Evolutionary conservation across 176 grass and related monocot species (phyloP).

Genomic region (Cenchrus fungigraminus): DNA sequence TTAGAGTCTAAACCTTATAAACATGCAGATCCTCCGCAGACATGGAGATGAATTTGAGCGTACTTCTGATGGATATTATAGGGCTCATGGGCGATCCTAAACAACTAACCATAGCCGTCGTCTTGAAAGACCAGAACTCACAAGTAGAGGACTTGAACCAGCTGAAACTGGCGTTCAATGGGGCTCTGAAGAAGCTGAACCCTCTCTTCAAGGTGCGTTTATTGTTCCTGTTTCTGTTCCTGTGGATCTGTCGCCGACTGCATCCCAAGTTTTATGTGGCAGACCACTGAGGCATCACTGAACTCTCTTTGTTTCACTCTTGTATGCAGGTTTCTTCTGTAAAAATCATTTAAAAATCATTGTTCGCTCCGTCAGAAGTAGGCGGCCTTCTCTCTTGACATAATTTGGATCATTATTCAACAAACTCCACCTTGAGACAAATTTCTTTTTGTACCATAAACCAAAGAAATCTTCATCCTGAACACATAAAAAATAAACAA

Average conservation of each 20-base stretch:
- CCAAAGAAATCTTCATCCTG: too few species aligned
- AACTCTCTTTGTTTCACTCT: not conserved
- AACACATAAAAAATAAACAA: too few species aligned
- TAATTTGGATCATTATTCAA: too few species aligned
- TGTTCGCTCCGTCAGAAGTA: too few species aligned
- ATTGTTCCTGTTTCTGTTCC: not conserved
- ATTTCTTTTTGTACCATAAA: too few species aligned
- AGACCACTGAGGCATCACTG: not conserved
- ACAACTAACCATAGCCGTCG: conserved; percentile 77
- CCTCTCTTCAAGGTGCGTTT: conserved; percentile 86
- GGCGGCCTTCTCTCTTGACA: too few species aligned
- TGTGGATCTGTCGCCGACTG: not conserved
- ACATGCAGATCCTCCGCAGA: conserved; percentile 75
- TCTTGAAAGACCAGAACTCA: conserved; percentile 65
- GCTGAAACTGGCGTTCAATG: conserved; percentile 74
- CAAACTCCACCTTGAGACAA: too few species aligned
- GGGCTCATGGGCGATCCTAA: conserved; percentile 91
- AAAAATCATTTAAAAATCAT: too few species aligned
- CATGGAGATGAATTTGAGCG: conserved; percentile 95
- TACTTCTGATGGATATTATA: conserved; percentile 71
- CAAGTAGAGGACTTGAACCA: conserved; percentile 58
- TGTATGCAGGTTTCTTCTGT: conserved; percentile 78
- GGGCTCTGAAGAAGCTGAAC: conserved; percentile 87
- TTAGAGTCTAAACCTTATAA: conserved; percentile 37
- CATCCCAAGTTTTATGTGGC: not conserved